These are phyloP conservation scores for Aspergillus kassunensis DNA, from an alignment of 495 filamentous ascomycete genomes.

Conservation along the genomic window DNA sequence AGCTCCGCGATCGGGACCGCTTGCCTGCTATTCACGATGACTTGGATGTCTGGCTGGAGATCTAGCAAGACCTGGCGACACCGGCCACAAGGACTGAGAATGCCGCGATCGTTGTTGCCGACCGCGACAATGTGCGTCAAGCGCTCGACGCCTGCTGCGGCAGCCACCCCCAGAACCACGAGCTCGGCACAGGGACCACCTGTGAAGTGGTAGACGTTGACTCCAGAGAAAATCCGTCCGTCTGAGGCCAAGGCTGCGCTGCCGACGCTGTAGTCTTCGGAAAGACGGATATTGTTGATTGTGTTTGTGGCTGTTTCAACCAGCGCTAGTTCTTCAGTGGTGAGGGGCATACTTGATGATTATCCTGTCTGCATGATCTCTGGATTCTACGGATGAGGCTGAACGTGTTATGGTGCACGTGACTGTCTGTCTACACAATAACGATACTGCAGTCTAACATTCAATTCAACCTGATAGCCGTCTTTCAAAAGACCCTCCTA, in stretches of 20 bases:
- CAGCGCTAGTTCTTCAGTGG: constrained; percentile 3
- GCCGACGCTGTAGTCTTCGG: constrained; percentile 14
- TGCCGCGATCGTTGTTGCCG: constrained; percentile 20
- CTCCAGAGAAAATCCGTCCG: constrained; percentile 22
- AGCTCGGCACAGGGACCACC: constrained; percentile 31
- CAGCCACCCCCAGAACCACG: constrained; percentile 25
- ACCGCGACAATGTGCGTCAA: constrained; percentile 24
- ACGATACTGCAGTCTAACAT: too few relatives aligned
- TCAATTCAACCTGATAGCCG: background rate
- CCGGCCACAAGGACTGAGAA: constrained; percentile 29
- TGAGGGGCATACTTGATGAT: constrained; percentile 11
- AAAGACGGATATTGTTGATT: constrained; percentile 13
- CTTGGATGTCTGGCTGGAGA: constrained; percentile 24
- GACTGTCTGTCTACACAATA: too few relatives aligned
- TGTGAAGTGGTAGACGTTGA: constrained; percentile 30
- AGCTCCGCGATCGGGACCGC: background rate
- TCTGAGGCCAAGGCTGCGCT: constrained; percentile 6
- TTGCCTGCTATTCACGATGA: constrained; percentile 16
- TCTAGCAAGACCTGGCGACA: constrained; percentile 29
- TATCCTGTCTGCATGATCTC: too few relatives aligned
- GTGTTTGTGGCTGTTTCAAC: constrained; percentile 7
- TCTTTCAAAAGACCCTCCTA: background rate
- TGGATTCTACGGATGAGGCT: too few relatives aligned
- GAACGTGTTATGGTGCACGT: too few relatives aligned
- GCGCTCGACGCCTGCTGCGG: constrained; percentile 15